Base-by-base conservation (phyloP, 129 eudicot species). In the Apium graveolens region DNA sequence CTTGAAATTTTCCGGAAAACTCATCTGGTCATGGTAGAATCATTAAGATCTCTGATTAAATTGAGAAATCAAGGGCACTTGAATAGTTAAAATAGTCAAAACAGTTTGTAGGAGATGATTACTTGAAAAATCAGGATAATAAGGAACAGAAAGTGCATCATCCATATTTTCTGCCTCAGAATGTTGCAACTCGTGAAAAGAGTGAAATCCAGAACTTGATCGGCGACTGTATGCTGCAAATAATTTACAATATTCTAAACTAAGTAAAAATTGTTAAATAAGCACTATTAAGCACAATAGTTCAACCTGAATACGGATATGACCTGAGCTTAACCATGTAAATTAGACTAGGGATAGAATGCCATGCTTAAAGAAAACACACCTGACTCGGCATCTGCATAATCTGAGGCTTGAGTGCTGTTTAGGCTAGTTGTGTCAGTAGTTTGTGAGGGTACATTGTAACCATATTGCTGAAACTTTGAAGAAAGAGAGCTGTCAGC, bases 341-440 rank as follows among this genome's bases (percentile, higher is more conserved):
- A 31, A 27, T 44, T 66, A 42, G 29, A 6, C 12, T 68, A 49
- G 26, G 26, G 38, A 80, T 27, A 68, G 72, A 75, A 68, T 34
- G 41, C 81, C 45, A 62, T 31, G 38, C n/a, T 34, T 41, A 29
- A 81, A n/a, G n/a, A n/a, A 71, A 69, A 79, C 44, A 24, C 38
- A 93, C 98, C 98, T 82, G 97, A 91, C 82, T 95, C 96, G 21
- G 90, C 90, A 85, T 95, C 98, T 86, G 92, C 94, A 81, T 86
- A 89, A 38, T 92, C 93, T 55, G 98, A 90, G 66, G 94, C 91
- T 80, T 85, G 94, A 76, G 91, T 76, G 87, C 97, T 94, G 81
- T 79, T 90, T 24, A 78, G 85, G 79, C 91, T 89, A n/a, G 88
- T 65, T 35, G 94, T 87, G 31, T 92, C 98, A 12, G 97, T 87